Conservation (phyloP, 2,329 filamentous ascomycete species). For the Aspergillus ustus region DNA sequence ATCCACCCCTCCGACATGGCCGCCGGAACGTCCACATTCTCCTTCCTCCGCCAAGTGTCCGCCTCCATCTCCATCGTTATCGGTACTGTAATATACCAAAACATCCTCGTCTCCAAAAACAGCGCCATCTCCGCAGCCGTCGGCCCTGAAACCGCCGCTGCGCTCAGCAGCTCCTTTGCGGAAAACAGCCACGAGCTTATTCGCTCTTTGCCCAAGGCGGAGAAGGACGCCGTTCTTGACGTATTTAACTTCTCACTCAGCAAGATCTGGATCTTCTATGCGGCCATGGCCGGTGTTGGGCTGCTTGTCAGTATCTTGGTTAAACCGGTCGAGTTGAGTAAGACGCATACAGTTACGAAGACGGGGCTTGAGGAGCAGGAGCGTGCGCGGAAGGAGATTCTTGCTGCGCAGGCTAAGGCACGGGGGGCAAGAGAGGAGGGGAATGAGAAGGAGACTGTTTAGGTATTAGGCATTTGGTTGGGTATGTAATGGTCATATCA, state of each 20-base stretch:
- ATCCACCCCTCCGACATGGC: constrained; percentile 65
- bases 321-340: constrained; percentile 43
- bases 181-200: constrained; percentile 42
- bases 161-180: constrained; percentile 38
- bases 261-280: constrained; percentile 58
- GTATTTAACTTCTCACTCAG: constrained; percentile 50
- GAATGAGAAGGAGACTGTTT: constrained; percentile 46
- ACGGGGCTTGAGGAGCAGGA: constrained; percentile 53
- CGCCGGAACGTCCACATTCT: constrained; percentile 65
- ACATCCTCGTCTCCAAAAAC: constrained; percentile 40
- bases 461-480: neutral
- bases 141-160: constrained; percentile 32
- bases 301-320: constrained; percentile 48
- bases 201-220: constrained; percentile 34
- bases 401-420: constrained; percentile 43
- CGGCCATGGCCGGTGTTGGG: constrained; percentile 40
- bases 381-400: constrained; percentile 43
- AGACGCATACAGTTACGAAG: constrained; percentile 48
- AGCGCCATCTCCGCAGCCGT: constrained; percentile 34
- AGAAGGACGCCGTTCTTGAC: constrained; percentile 44
- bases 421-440: constrained; percentile 60
- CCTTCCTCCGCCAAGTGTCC: constrained; percentile 63
- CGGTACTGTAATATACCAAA: constrained; percentile 56
- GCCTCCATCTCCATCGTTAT: constrained; percentile 64
- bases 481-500: neutral